Evolutionary conservation across 2,329 filamentous ascomycete species (phyloP), one percentile per base, ranked within the genome.

Genomic region (Fusarium graminum): DNA sequence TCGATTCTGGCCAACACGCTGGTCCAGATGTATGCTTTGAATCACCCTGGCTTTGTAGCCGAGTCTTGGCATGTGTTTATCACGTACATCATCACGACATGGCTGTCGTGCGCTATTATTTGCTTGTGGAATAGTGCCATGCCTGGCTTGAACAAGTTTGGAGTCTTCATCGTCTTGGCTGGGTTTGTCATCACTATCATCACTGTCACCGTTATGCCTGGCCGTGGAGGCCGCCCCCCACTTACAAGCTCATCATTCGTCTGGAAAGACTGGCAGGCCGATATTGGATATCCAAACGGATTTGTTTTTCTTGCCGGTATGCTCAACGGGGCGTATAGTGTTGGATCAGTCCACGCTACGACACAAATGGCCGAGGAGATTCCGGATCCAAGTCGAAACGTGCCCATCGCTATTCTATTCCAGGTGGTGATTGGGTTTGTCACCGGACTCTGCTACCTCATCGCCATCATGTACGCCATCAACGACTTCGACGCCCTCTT

Each of bases 301-400:
- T 79, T 82, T 54, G 79, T 81, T 3, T 81, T 81, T 45, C 70
- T 78, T 6, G 72, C 74, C 0, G 79, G 79, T 2, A 80, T 80
- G 79, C 74, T 80, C n/a, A 92, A 92, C 69, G 90, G 88, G 12
- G 89, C 89, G 4, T 92, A 87, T 72, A 85, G 86, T 42, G 85
- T 92, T 12, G 90, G 89, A 8, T 86, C 86, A 2, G 86, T 88
- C 1, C 90, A 92, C 71, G 86, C 87, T 45, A 85, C 87, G 2
- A 86, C 85, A 2, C 89, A 91, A 72, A 74, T 90, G 39, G 85
- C 87, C 0, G 88, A 91, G 74, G 88, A 91, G 74, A 88, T 90
- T 39, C 87, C 81, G 0, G 32, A 79, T 40, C 82, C 83, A 0
- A 76, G 78, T 46, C 75, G 78, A 25, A 87, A 87, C 61, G 79